Base-by-base conservation (phyloP, 2,329 filamentous ascomycete genomes). In the Dactylonectria macrodidyma region DNA sequence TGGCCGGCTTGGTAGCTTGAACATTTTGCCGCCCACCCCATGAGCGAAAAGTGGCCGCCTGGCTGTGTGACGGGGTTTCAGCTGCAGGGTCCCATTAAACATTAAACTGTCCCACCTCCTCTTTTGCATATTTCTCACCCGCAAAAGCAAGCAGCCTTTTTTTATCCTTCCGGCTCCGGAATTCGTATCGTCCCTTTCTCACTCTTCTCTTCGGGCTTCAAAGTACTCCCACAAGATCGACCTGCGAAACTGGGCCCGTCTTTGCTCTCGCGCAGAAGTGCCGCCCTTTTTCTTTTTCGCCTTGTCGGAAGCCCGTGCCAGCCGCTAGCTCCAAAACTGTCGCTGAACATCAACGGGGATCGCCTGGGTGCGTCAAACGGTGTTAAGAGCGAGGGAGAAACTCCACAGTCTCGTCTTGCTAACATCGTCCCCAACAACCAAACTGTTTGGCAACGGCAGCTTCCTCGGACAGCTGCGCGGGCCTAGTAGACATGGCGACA, bases 401-500 rank as follows among this genome's bases (percentile, higher is more conserved):
- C 36, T 38, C 38, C 38, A 41, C 38, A 41, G 46, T 8, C 38
- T 47, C 44, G 34, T 14, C 16, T 59, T 47, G 44, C 72, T 76
- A 61, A 75, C 55, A 51, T 24, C 62, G 33, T 36, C 41, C 59
- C 54, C 63, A 19, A 33, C 67, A 19, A 19, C 19, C 19, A 19
- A 19, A 19, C 19, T 19, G 19, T 19, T 19, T 19, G 19, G 19
- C 19, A 19, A 19, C 19, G 19, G 19, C 19, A 19, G 19, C 19
- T 19, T 19, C 19, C 19, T 19, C 19, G 19, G 72, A 67, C 75
- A 78, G 65, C 67, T 80, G 75, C 75, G 76, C 67, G 19, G 72
- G 68, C 64, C 63, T 80, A 69, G 65, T 77, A 67, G 71, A 76
- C 59, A 77, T 76, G 76, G 65, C 75, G 51, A 67, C 73, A 16